phyloP scores from a whole-genome alignment of 805 yeast species.

The Hanseniaspora guilliermondii region DNA sequence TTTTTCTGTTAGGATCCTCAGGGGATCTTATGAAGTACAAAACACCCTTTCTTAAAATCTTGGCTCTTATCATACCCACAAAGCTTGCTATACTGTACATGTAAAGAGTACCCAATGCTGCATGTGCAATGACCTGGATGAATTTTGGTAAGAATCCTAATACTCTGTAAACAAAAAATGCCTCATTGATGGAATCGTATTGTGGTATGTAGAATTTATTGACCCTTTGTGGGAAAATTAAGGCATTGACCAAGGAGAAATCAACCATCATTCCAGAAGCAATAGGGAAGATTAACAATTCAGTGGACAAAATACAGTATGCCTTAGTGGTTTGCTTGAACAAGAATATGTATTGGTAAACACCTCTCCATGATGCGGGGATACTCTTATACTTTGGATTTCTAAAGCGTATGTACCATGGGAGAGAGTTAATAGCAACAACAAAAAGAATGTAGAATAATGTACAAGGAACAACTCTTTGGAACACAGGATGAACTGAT shows the following conservation, averaged over 20 bases:
- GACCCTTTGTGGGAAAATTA: constrained; percentile 17
- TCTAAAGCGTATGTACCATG: constrained; percentile 25
- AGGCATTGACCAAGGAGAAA: constrained; percentile 36
- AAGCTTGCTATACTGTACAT: constrained; percentile 80
- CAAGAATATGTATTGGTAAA: constrained; percentile 44
- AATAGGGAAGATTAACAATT: constrained; percentile 73
- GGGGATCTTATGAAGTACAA: constrained; percentile 85
- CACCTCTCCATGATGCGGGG: constrained; percentile 33
- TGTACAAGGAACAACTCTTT: constrained; percentile 30
- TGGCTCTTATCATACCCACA: constrained; percentile 67
- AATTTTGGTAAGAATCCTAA: constrained; percentile 21
- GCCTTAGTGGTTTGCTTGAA: constrained; percentile 58
- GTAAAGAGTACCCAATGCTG: constrained; percentile 70
- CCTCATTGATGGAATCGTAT: neutral
- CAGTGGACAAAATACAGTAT: constrained; percentile 59
- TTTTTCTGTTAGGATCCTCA: constrained; percentile 79
- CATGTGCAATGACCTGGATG: constrained; percentile 29
- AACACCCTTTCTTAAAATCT: constrained; percentile 75
- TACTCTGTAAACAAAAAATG: constrained; percentile 20
- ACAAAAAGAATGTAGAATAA: constrained; percentile 27
- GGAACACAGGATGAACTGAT: constrained; percentile 25
- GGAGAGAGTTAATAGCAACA: constrained; percentile 22
- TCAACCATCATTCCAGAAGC: constrained; percentile 73
- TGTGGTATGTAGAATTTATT: neutral
- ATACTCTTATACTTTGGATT: neutral